phyloP scores from a whole-genome alignment of 805 yeast genomes.

The Kodamaea kakaduensis region DNA sequence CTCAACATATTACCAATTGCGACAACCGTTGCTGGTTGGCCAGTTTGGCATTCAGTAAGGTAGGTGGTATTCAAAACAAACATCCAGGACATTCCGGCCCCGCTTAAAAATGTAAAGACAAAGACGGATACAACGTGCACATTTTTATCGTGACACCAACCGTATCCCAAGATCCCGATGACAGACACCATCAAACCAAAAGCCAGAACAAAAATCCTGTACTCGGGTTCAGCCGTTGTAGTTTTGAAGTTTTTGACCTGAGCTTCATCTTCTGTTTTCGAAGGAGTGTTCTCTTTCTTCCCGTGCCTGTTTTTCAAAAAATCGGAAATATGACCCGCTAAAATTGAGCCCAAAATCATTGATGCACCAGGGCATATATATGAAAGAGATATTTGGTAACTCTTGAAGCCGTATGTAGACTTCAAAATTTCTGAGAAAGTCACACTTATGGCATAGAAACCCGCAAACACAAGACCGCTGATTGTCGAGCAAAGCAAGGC shows the following conservation, averaged over 20 bases:
- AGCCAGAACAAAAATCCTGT: slow-evolving; percentile 41
- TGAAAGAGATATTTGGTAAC: slow-evolving; percentile 38
- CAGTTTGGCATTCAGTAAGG: slow-evolving; percentile 46
- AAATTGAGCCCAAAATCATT: slow-evolving; percentile 44
- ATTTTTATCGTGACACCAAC: slow-evolving; percentile 46
- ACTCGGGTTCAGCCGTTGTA: too few species aligned
- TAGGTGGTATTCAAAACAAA: slow-evolving; percentile 52
- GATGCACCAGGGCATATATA: slow-evolving; percentile 54
- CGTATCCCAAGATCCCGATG: slow-evolving; percentile 47
- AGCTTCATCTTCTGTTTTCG: too few species aligned
- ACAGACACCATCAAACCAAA: slow-evolving; percentile 42
- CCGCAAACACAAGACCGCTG: slow-evolving; percentile 50
- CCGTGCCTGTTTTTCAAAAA: slow-evolving; percentile 18
- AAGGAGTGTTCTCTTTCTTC: slow-evolving; percentile 26
- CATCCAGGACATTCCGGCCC: slow-evolving; percentile 55
- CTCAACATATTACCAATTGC: slow-evolving; percentile 52
- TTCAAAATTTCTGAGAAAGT: slow-evolving; percentile 42
- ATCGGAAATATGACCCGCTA: slow-evolving; percentile 49
- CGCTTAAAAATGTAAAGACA: slow-evolving; percentile 42
- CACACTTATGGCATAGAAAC: slow-evolving; percentile 51
- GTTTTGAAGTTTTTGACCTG: too few species aligned
- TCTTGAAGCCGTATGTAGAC: slow-evolving; percentile 32
- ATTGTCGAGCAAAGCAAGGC: slow-evolving; percentile 43
- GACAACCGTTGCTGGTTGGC: slow-evolving; percentile 50
- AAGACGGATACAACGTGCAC: slow-evolving; percentile 38